Conservation (phyloP, 2,329 filamentous ascomycete species). For the Stromatinia cepivora region DNA sequence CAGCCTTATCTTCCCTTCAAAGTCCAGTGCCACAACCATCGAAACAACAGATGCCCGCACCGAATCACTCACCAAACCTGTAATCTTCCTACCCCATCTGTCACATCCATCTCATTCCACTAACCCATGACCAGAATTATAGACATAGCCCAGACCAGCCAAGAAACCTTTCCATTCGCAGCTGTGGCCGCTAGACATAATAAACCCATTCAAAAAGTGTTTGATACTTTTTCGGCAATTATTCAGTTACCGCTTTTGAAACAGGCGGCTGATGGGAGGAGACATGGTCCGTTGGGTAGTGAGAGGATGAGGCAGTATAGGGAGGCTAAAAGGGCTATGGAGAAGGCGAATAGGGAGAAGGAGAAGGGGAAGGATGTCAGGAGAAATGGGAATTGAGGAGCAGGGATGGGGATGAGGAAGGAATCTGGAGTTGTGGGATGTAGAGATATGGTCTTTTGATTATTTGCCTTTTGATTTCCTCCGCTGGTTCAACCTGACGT, state of each 20-base stretch:
- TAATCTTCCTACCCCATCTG: constrained; percentile 23
- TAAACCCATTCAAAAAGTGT: constrained; percentile 47
- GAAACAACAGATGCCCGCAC: constrained; percentile 14
- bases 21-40: not conserved
- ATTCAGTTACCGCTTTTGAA: constrained; percentile 51
- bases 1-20: not conserved
- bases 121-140: constrained; percentile 45
- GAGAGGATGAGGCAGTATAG: constrained; percentile 46
- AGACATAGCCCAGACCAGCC: constrained; percentile 52
- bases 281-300: constrained; percentile 46
- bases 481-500: no score
- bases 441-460: not conserved
- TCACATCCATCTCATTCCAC: constrained; percentile 22
- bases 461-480: not conserved
- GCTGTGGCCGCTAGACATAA: constrained; percentile 49
- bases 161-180: constrained; percentile 49
- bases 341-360: constrained; percentile 33
- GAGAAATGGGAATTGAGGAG: not conserved
- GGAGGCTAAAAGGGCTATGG: constrained; percentile 45
- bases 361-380: not conserved
- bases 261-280: constrained; percentile 47
- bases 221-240: constrained; percentile 50
- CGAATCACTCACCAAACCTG: constrained; percentile 35
- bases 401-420: no score
- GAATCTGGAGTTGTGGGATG: no score